A percentile compares a stretch with the other conserved stretches of the same genome.
Conservation (phyloP, 1,284 basidiomycete species). For the Phellopilus nigrolimitatus region DNA sequence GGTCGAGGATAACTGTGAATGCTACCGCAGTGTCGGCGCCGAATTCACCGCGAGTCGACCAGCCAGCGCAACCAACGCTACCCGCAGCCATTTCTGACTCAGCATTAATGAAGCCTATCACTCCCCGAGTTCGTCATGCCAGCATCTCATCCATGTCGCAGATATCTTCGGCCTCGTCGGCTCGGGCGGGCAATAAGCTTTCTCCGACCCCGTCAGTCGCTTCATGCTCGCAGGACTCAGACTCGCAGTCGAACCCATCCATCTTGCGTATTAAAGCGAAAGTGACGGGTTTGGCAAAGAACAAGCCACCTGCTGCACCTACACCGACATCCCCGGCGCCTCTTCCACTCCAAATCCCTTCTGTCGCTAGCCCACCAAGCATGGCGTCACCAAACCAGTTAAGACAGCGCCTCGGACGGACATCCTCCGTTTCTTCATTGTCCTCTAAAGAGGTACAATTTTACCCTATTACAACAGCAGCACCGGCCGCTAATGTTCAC, state of each 20-base stretch:
- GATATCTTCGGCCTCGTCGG: conserved; percentile 13
- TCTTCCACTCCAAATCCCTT: conserved; percentile 27
- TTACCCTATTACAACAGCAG: conserved; percentile 54
- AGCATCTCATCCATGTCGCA: conserved; percentile 20
- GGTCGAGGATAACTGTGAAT: conserved; percentile 25
- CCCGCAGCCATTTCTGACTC: conserved; percentile 13
- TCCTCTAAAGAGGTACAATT: conserved; percentile 28
- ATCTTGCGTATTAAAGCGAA: conserved; percentile 53
- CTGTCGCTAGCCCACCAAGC: conserved; percentile 30
- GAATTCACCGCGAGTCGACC: conserved; percentile 11
- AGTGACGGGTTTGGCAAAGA: conserved; percentile 43
- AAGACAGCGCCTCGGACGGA: conserved; percentile 36
- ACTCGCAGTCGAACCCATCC: conserved; percentile 11
- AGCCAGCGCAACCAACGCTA: conserved; percentile 7
- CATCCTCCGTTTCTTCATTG: conserved; percentile 27
- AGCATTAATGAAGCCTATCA: conserved; percentile 2
- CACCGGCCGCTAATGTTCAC: conserved; percentile 52
- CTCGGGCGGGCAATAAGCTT: background rate
- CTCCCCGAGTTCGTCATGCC: conserved; percentile 14
- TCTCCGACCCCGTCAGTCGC: conserved; percentile 10
- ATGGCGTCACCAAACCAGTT: conserved; percentile 36
- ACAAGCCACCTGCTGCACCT: conserved; percentile 26
- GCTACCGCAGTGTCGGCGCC: conserved; percentile 18
- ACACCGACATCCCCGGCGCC: conserved; percentile 23
- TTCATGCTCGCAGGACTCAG: conserved; percentile 12